phyloP scores from a whole-genome alignment of 2,329 filamentous ascomycete genomes.

The Trichoderma koningiopsis region DNA sequence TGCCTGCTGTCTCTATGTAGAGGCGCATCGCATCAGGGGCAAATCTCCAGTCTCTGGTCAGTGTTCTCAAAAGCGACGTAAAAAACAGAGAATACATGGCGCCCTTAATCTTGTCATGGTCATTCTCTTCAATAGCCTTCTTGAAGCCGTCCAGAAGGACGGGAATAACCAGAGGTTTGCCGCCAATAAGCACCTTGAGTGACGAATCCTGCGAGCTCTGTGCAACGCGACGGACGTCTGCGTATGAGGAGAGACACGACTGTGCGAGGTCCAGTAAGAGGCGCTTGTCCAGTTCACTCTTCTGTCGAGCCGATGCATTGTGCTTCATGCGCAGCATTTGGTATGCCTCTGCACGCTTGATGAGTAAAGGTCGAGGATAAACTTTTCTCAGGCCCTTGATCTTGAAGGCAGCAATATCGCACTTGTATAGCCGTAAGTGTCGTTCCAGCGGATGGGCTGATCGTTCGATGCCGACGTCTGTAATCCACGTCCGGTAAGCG shows the following conservation, averaged over 20 bases:
- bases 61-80: constrained; percentile 83
- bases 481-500: constrained; percentile 94
- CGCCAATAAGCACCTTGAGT: constrained; percentile 85
- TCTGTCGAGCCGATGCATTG: constrained; percentile 84
- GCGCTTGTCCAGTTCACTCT: constrained; percentile 85
- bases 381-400: constrained; percentile 89
- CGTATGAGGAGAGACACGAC: constrained; percentile 88
- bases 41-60: constrained; percentile 91
- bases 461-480: constrained; percentile 93
- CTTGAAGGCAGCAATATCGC: constrained; percentile 90
- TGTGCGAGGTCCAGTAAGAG: constrained; percentile 85
- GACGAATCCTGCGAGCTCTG: constrained; percentile 92
- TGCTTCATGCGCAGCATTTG: constrained; percentile 92
- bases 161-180: constrained; percentile 85
- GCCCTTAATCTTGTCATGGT: constrained; percentile 92
- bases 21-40: constrained; percentile 85
- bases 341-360: constrained; percentile 91
- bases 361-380: constrained; percentile 88
- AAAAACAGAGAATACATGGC: constrained; percentile 89
- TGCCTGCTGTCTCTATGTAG: constrained; percentile 85
- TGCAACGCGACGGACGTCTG: constrained; percentile 91
- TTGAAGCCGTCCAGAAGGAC: constrained; percentile 79
- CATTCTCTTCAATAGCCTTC: constrained; percentile 73
- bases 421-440: constrained; percentile 78
- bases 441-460: constrained; percentile 92